Conservation (phyloP, 108 stramenopile genomes). For the Schizochytrium sp. region DNA sequence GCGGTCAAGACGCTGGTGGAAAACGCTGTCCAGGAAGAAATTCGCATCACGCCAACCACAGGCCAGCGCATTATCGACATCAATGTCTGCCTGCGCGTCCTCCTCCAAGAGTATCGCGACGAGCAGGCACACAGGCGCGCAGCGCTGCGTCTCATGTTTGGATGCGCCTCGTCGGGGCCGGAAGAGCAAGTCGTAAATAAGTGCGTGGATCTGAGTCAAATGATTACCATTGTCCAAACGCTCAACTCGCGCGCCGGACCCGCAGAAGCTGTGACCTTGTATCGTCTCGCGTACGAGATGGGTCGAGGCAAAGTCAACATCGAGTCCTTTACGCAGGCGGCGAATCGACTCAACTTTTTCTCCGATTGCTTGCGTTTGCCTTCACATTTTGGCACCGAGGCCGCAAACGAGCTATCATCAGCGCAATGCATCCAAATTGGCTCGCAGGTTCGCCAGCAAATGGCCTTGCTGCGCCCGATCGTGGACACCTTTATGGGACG, state of each 20-base stretch:
- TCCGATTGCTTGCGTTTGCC: not conserved
- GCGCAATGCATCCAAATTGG: not conserved
- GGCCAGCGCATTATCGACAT: constrained; percentile 16
- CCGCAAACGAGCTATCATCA: not conserved
- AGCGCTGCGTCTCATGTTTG: constrained; percentile 51
- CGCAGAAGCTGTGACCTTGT: not conserved
- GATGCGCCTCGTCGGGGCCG: not conserved
- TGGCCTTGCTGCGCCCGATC: not conserved
- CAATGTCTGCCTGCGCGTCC: constrained; percentile 9
- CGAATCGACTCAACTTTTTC: not conserved
- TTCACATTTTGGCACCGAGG: not conserved
- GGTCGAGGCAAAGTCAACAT: not conserved
- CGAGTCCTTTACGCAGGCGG: not conserved
- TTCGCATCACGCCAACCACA: constrained; percentile 9
- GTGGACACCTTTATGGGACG: not conserved
- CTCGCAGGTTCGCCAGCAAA: not conserved
- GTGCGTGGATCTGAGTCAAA: not conserved
- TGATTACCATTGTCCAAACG: not conserved
- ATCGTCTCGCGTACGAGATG: not conserved
- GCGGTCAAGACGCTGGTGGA: constrained; percentile 14
- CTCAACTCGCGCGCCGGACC: not conserved
- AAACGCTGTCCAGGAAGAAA: constrained; percentile 13
- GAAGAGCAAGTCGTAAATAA: not conserved
- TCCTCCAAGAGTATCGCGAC: constrained; percentile 20
- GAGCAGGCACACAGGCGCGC: constrained; percentile 36